A percentile compares a stretch with the other conserved stretches of the same genome.
Conservation (phyloP, 2,329 filamentous ascomycete genomes). For the Balansia obtecta region DNA sequence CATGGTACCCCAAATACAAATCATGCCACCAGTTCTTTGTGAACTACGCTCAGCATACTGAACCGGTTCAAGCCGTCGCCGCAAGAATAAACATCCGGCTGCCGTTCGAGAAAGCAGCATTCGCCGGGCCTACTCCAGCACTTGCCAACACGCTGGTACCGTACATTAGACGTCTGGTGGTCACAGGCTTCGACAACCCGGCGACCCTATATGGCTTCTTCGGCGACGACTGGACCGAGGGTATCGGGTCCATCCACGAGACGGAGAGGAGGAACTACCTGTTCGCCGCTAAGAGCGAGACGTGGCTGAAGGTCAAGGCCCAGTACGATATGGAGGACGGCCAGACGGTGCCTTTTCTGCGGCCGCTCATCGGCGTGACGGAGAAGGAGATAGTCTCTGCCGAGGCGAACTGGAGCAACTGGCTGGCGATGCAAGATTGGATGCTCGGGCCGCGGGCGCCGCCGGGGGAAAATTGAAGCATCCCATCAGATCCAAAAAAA, state of each 20-base stretch:
- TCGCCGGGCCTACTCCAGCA: background rate
- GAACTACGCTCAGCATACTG: constrained; percentile 76
- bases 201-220: constrained; percentile 91
- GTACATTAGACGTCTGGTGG: constrained; percentile 80
- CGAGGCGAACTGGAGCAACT: constrained; percentile 82
- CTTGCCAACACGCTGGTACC: constrained; percentile 46
- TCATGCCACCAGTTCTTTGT: constrained; percentile 86
- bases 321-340: constrained; percentile 79
- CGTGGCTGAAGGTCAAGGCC: constrained; percentile 78
- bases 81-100: constrained; percentile 86
- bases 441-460: constrained; percentile 81
- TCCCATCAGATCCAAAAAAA: background rate
- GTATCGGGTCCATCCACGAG: constrained; percentile 73
- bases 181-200: constrained; percentile 80
- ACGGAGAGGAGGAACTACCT: constrained; percentile 88
- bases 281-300: constrained; percentile 86
- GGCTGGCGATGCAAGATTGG: constrained; percentile 97
- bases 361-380: constrained; percentile 63
- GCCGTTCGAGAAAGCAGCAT: constrained; percentile 58
- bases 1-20: constrained; percentile 86
- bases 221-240: constrained; percentile 78
- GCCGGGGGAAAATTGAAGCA: constrained; percentile 10
- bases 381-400: constrained; percentile 73
- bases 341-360: constrained; percentile 78
- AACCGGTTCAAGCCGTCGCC: constrained; percentile 73